Evolutionary conservation across 768 basidiomycete genomes (phyloP).

Genomic region (Pleurotus eryngii): DNA sequence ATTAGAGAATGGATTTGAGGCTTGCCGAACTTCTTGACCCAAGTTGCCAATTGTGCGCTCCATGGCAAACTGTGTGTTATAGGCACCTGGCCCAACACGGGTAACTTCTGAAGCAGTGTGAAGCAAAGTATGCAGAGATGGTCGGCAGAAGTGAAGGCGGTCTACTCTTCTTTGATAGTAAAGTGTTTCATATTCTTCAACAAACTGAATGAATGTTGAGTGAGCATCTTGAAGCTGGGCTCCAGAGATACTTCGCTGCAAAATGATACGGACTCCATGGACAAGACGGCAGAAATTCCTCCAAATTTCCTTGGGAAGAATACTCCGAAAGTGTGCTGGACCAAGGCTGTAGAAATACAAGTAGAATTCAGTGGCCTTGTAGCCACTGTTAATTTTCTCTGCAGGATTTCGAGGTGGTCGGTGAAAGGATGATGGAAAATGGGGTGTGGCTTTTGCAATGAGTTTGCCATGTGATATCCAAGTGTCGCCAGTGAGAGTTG

Average conservation of each 20-base stretch:
- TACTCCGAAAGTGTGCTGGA: constrained; percentile 1
- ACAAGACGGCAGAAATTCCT: constrained; percentile 6
- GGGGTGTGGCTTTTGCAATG: constrained; percentile 8
- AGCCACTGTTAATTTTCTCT: constrained; percentile 24
- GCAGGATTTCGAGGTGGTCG: constrained; percentile 9
- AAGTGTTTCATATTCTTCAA: constrained; percentile 6
- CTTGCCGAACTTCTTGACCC: constrained; percentile 5
- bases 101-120: constrained; percentile 6
- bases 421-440: constrained; percentile 8
- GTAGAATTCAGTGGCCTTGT: constrained; percentile 12
- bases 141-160: constrained; percentile 6
- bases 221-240: constrained; percentile 1
- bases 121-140: constrained; percentile 6
- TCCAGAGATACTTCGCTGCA: not conserved
- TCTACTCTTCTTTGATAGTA: constrained; percentile 5
- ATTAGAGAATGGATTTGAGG: constrained; percentile 8
- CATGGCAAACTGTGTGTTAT: constrained; percentile 2
- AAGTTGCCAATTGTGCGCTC: constrained; percentile 8
- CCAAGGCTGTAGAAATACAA: constrained; percentile 7
- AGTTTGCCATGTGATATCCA: constrained; percentile 18
- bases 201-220: not conserved
- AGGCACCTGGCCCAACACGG: not conserved
- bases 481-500: constrained; percentile 9
- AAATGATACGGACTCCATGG: constrained; percentile 5
- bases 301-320: constrained; percentile 3